Evolutionary conservation across 805 yeast genomes (phyloP), one percentile per base, ranked within the genome.

Genomic region (Kuraishia borneana): DNA sequence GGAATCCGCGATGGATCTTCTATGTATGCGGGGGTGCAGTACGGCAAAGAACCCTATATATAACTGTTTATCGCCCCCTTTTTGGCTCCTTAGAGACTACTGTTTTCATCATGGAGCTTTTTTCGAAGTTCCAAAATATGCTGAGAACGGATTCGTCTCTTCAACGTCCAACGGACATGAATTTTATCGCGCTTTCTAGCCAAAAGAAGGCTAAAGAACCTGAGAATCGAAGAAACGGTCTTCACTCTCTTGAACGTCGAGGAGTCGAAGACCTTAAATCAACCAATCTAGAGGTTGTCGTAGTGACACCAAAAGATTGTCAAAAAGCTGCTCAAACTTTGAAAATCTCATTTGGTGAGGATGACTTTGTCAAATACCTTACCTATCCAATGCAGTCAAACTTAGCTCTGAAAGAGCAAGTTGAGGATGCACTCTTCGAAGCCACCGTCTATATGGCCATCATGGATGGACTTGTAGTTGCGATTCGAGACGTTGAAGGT

Each of bases 291-390:
- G 32, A 38, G 31, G 41, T 38, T 22, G 36, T 35, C 16, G 56
- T 56, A 6, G 46, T 58, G 12, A 46, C 45, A 4, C 42, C 54
- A 13, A 48, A 55, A 32, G 77, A 72, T 42, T 73, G 70, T 43
- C 67, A 63, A 39, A 61, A 72, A 38, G 75, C 75, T 19, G 77
- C 78, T 18, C 60, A 60, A 37, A 70, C 77, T 6, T 56, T 73
- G 35, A 61, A 63, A 35, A 53, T 68, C 35, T 70, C 76, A 4
- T 73, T 73, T 46, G 66, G 63, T 42, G 65, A 68, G 34, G 80
- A 73, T 48, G 64, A 71, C 21, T 71, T 71, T 43, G 64, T 69
- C 38, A 60, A 62, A 40, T 73, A 70, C 41, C 59, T 67, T 39
- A 70, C 65, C 35, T 60, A 66, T 7, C 62, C 54, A 31, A 63